Percentiles rank a stretch among this genome's conserved stretches.
phyloP scores from a whole-genome alignment of 2,329 filamentous ascomycete species.

The Colletotrichum orbiculare region DNA sequence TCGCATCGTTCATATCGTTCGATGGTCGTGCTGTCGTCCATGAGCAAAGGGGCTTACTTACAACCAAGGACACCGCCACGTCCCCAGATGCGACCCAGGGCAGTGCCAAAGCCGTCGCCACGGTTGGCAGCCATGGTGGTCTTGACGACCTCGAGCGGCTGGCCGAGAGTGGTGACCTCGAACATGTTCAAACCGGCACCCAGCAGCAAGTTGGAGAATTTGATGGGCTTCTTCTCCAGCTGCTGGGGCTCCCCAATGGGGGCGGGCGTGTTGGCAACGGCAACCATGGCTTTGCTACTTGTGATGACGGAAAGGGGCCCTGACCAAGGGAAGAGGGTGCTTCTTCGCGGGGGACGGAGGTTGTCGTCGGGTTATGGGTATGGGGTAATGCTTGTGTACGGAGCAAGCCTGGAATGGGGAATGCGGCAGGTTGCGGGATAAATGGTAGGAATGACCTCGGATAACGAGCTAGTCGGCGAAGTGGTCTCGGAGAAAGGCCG shows the following conservation, averaged over 20 bases:
- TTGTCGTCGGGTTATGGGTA: slow-evolving; percentile 33
- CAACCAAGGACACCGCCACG: slow-evolving; percentile 94
- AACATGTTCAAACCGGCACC: slow-evolving; percentile 96
- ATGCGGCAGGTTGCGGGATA: slow-evolving; percentile 33
- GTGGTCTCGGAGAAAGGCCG: slow-evolving; percentile 32
- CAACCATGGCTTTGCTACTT: slow-evolving; percentile 69
- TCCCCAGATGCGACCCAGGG: slow-evolving; percentile 89
- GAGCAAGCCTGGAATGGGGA: slow-evolving; percentile 28
- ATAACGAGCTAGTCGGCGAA: slow-evolving; percentile 32
- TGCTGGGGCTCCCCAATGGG: slow-evolving; percentile 58
- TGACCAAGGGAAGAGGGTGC: slow-evolving; percentile 98
- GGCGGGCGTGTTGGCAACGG: slow-evolving; percentile 65
- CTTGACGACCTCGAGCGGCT: slow-evolving; percentile 98
- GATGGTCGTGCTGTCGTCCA: not conserved
- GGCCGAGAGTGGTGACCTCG: slow-evolving; percentile 75
- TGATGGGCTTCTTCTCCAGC: slow-evolving; percentile 99
- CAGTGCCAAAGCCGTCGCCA: slow-evolving; percentile 83
- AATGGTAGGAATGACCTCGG: slow-evolving; percentile 34
- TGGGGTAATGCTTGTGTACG: slow-evolving; percentile 27
- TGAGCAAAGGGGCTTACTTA: slow-evolving; percentile 64
- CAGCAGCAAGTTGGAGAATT: slow-evolving; percentile 98
- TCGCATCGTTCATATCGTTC: not conserved
- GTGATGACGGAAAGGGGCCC: slow-evolving; percentile 75
- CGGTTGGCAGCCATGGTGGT: slow-evolving; percentile 99
- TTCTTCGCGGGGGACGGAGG: slow-evolving; percentile 73